Evolutionary conservation across 164 flowering plant genomes (phyloP), one percentile per base, ranked within the genome.

Genomic region (Liriodendron chinense): DNA sequence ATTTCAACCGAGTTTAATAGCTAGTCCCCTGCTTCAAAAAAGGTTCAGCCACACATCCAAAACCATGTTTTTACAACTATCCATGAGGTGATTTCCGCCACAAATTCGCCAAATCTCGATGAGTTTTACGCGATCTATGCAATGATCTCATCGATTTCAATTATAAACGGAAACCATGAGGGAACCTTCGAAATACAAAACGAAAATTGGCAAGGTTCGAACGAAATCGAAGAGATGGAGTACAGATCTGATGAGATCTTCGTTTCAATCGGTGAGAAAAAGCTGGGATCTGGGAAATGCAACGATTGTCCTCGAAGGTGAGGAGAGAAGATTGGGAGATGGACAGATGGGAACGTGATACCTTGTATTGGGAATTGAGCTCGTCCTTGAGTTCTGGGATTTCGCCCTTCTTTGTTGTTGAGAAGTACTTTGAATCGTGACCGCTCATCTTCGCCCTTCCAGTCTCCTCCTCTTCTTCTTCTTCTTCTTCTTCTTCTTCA

Each of bases 291-390:
- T 53, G 13, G 59, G 59, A 16, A 12, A 16, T 12, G 18, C 13
- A 13, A 53, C 59, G 43, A 34, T 34, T 34, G 59, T 53, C 59
- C 59, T 2, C 8, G 13, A 34, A 34, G 43, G 43, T 12, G 59
- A 53, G 18, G 13, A 12, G 59, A 12, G 59, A 53, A 16, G 2
- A 53, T 16, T 10, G 59, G 59, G 59, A 53, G 59, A 25, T 26
- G 14, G n/a, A 26, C 21, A 8, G 74, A 47, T 34, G 22, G 14
- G 50, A 25, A 57, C 61, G 56, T 26, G 50, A 34, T 47, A 92
- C 99, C 98, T 96, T 94, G 87, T 94, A 96, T 86, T 94, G 99
- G 43, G 98, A 96, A 90, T 96, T 96, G 87, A 96, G 97, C 84
- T 94, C 98, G 64, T 96, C 98, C 82, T 96, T 94, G 83, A 96